A percentile compares a stretch with the other conserved stretches of the same genome.
Evolutionary conservation across 768 basidiomycete genomes (phyloP).

Genomic region (Kwoniella mangroviensis): DNA sequence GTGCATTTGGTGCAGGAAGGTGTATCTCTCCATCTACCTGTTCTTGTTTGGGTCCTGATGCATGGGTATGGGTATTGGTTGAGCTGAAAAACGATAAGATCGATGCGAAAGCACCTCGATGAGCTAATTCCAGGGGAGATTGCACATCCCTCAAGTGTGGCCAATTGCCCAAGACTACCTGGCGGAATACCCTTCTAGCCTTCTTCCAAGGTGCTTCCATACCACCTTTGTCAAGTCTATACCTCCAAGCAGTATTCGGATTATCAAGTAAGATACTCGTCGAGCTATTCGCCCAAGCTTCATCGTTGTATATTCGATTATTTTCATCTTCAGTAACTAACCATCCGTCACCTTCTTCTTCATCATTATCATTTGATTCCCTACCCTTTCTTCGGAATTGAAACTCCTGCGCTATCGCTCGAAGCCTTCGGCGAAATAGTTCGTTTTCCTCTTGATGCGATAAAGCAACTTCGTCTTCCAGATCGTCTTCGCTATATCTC

Average conservation of each 20-base stretch:
- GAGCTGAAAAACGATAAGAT: slow-evolving; percentile 20
- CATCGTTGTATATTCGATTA: background rate
- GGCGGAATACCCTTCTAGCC: slow-evolving; percentile 64
- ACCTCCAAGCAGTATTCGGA: slow-evolving; percentile 40
- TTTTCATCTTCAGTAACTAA: slow-evolving; percentile 2
- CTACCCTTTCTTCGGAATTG: slow-evolving; percentile 8
- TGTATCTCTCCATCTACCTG: background rate
- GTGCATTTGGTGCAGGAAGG: slow-evolving; percentile 23
- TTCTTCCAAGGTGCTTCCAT: slow-evolving; percentile 60
- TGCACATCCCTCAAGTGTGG: slow-evolving; percentile 57
- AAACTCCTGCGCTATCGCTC: slow-evolving; percentile 28
- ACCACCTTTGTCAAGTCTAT: slow-evolving; percentile 53
- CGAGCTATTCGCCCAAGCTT: slow-evolving; percentile 26
- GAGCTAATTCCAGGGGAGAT: slow-evolving; percentile 59
- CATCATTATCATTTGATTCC: background rate
- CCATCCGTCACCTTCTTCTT: slow-evolving; percentile 12
- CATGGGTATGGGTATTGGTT: background rate
- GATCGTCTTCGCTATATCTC: slow-evolving; percentile 63
- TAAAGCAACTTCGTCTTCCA: slow-evolving; percentile 60
- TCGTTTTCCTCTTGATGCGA: slow-evolving; percentile 13
- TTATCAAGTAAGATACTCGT: slow-evolving; percentile 36
- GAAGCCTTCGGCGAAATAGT: slow-evolving; percentile 31
- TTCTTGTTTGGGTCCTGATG: background rate
- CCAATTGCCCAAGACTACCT: slow-evolving; percentile 67
- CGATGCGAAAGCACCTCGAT: slow-evolving; percentile 16